A percentile compares a stretch with the other conserved stretches of the same genome.
These are phyloP conservation scores for Protomyces macrosporus DNA, from an alignment of 1,139 yeast species.

Conservation along the genomic window DNA sequence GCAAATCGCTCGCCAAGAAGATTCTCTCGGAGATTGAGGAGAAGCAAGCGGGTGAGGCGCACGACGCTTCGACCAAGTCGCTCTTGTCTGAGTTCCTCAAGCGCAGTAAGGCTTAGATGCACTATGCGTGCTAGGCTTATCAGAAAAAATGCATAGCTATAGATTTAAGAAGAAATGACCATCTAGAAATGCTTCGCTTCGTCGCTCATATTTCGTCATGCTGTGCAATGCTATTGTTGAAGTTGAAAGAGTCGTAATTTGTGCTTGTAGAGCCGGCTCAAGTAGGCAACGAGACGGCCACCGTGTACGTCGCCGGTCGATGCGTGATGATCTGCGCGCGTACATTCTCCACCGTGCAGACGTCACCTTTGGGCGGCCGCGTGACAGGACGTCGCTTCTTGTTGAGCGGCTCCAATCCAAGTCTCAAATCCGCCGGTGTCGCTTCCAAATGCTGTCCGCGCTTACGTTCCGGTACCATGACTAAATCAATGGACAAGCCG, in stretches of 20 bases:
- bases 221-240: background rate
- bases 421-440: background rate
- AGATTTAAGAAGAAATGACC: background rate
- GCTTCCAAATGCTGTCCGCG: background rate
- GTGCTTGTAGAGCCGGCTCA: background rate
- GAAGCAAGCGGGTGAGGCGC: slow-evolving; percentile 52
- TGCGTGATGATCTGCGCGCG: background rate
- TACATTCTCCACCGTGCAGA: background rate
- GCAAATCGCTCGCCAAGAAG: slow-evolving; percentile 94
- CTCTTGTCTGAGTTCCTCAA: slow-evolving; percentile 89
- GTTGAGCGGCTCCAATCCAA: background rate
- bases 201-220: background rate
- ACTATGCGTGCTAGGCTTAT: background rate
- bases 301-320: background rate
- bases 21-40: slow-evolving; percentile 82
- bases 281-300: background rate
- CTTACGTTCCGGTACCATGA: background rate
- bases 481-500: background rate
- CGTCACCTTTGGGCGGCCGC: background rate
- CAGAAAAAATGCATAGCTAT: background rate
- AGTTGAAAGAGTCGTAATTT: background rate
- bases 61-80: slow-evolving; percentile 86
- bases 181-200: background rate
- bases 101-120: slow-evolving; percentile 24
- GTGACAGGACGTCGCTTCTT: background rate